Percentiles rank a stretch among this genome's conserved stretches.
Conservation (phyloP, 768 basidiomycete genomes). For the Kwoniella botswanensis region DNA sequence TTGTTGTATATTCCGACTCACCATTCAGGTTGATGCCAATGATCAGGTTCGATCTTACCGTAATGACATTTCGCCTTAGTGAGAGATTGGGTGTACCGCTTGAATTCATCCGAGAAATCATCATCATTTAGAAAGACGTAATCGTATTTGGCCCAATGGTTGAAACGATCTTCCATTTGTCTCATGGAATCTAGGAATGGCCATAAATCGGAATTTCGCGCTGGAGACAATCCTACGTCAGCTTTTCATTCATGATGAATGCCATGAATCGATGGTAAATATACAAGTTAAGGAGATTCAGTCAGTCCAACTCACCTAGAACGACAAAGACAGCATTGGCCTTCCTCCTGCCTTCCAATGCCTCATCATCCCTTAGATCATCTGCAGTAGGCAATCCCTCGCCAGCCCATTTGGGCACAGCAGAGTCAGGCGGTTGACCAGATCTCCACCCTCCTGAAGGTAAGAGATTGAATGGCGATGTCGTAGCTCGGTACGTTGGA, state of each 20-base stretch:
- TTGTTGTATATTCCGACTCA: conserved; percentile 18
- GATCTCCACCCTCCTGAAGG: conserved; percentile 30
- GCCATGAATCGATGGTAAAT: background rate
- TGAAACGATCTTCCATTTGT: conserved; percentile 86
- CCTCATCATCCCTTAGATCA: conserved; percentile 33
- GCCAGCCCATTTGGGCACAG: conserved; percentile 31
- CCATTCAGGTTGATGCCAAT: conserved; percentile 77
- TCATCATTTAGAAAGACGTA: conserved; percentile 85
- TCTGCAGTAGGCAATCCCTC: conserved; percentile 30
- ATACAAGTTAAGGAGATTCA: background rate
- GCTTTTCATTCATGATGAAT: too few relatives aligned
- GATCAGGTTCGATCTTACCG: conserved; percentile 66
- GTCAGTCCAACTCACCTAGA: conserved; percentile 60
- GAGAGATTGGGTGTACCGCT: conserved; percentile 58
- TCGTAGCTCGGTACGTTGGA: conserved; percentile 54
- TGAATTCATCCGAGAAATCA: conserved; percentile 53
- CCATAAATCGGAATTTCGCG: conserved; percentile 56
- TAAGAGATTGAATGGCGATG: conserved; percentile 40
- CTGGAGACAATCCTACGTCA: conserved; percentile 19
- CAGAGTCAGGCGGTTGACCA: conserved; percentile 33
- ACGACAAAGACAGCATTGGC: conserved; percentile 84
- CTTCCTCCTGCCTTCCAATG: conserved; percentile 58
- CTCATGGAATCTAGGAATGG: conserved; percentile 70
- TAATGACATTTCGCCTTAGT: conserved; percentile 71
- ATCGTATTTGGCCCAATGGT: conserved; percentile 74